Conservation (phyloP, 1,284 basidiomycete species). For the Laetiporus sulphureus region DNA sequence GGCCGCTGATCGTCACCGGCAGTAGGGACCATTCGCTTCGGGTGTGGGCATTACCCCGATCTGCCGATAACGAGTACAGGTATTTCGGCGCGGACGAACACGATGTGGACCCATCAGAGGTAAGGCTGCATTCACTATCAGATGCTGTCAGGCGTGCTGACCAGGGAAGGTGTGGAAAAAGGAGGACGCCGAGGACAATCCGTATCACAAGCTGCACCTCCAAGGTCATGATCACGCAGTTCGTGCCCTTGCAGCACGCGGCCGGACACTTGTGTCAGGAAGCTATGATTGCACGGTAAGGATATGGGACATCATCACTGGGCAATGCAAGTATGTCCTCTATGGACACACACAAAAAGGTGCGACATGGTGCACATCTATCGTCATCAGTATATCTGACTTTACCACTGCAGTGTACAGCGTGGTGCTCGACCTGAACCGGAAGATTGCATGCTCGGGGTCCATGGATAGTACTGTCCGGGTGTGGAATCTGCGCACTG, state of each 20-base stretch:
- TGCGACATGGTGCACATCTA: slow-evolving; percentile 25
- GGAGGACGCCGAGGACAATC: slow-evolving; percentile 81
- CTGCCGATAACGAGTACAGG: slow-evolving; percentile 70
- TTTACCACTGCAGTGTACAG: slow-evolving; percentile 65
- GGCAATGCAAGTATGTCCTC: slow-evolving; percentile 74
- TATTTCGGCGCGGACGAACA: slow-evolving; percentile 64
- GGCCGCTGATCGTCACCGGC: slow-evolving; percentile 87
- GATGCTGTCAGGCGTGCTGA: not conserved
- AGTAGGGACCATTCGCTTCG: slow-evolving; percentile 86
- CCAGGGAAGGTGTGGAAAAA: slow-evolving; percentile 18
- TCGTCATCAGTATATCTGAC: not conserved
- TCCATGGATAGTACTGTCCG: slow-evolving; percentile 96
- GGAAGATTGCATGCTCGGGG: slow-evolving; percentile 87
- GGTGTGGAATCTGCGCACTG: slow-evolving; percentile 83
- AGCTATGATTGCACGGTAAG: slow-evolving; percentile 92
- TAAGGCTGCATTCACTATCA: slow-evolving; percentile 25
- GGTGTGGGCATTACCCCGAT: slow-evolving; percentile 84
- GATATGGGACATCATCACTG: slow-evolving; percentile 93
- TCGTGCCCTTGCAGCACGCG: slow-evolving; percentile 85
- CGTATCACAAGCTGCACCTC: slow-evolving; percentile 81
- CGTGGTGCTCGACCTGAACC: slow-evolving; percentile 78
- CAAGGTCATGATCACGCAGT: slow-evolving; percentile 90
- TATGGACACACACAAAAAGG: slow-evolving; percentile 90
- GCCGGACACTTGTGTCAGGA: slow-evolving; percentile 86
- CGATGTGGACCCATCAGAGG: slow-evolving; percentile 64